A percentile compares a stretch with the other conserved stretches of the same genome.
phyloP scores from a whole-genome alignment of 768 basidiomycete species.

The Leucosporidium creatinivorum region DNA sequence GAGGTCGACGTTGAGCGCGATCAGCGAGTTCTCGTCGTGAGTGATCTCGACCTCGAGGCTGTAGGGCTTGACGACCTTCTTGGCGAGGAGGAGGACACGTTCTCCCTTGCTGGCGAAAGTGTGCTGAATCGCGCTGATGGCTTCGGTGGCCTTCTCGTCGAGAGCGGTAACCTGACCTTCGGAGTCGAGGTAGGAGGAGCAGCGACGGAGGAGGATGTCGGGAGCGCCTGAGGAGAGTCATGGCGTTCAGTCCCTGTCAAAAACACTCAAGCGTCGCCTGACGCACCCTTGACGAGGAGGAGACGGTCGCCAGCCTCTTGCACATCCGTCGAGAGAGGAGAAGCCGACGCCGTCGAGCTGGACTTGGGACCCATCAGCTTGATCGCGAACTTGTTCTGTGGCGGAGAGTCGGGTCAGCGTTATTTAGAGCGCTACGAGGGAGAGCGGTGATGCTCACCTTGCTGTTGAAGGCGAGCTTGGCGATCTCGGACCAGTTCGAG shows the following conservation, averaged over 20 bases:
- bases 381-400: conserved; percentile 51
- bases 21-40: conserved; percentile 41
- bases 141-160: conserved; percentile 15
- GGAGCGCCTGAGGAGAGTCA: too few species aligned
- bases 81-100: conserved; percentile 57
- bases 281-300: conserved; percentile 47
- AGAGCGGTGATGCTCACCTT: conserved; percentile 29
- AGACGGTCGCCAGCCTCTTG: neutral
- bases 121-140: conserved; percentile 42
- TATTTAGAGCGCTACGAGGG: neutral
- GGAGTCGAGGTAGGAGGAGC: conserved; percentile 43
- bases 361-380: conserved; percentile 40
- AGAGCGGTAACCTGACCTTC: conserved; percentile 44
- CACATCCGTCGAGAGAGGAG: conserved; percentile 18
- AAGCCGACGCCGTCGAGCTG: neutral
- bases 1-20: conserved; percentile 47
- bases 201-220: conserved; percentile 48
- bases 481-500: conserved; percentile 41
- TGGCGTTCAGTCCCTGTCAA: too few species aligned
- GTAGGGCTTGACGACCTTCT: conserved; percentile 44
- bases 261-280: too few species aligned
- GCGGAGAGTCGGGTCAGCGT: neutral
- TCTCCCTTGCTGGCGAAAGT: conserved; percentile 53
- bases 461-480: conserved; percentile 41
- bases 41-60: neutral